Evolutionary conservation across 2,329 filamentous ascomycete genomes (phyloP).

Genomic region (Diaporthe longicolla): DNA sequence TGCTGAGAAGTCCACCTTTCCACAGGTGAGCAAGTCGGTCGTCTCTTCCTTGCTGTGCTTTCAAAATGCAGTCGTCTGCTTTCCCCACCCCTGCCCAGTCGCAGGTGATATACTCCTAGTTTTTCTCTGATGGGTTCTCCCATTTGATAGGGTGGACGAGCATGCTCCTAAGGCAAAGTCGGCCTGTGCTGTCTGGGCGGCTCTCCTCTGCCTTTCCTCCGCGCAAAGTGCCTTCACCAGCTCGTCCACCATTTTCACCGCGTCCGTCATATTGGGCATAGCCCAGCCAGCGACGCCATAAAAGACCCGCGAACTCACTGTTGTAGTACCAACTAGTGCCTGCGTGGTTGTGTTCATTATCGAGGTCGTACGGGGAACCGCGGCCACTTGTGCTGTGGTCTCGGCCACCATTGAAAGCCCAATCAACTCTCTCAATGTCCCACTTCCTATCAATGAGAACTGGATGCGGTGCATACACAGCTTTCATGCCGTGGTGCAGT

Average conservation of each 20-base stretch:
- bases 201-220: constrained; percentile 68
- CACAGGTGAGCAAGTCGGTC: not conserved
- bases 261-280: constrained; percentile 68
- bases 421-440: constrained; percentile 77
- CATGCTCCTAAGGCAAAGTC: constrained; percentile 86
- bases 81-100: not conserved
- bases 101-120: not conserved
- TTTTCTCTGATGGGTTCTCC: constrained; percentile 64
- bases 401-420: constrained; percentile 84
- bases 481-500: constrained; percentile 83
- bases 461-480: constrained; percentile 85
- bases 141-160: constrained; percentile 86
- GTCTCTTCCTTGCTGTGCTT: constrained; percentile 1
- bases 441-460: constrained; percentile 84
- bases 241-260: constrained; percentile 63
- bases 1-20: not conserved
- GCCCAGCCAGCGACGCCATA: constrained; percentile 85
- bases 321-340: constrained; percentile 91
- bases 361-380: constrained; percentile 76
- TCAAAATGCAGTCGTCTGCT: constrained; percentile 15
- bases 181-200: constrained; percentile 63
- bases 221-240: constrained; percentile 61
- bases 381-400: constrained; percentile 75
- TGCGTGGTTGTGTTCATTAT: constrained; percentile 86
- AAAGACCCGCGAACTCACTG: constrained; percentile 79